Evolutionary conservation across 2,329 filamentous ascomycete genomes (phyloP), one percentile per base, ranked within the genome.

Genomic region (Colletotrichum salicis): DNA sequence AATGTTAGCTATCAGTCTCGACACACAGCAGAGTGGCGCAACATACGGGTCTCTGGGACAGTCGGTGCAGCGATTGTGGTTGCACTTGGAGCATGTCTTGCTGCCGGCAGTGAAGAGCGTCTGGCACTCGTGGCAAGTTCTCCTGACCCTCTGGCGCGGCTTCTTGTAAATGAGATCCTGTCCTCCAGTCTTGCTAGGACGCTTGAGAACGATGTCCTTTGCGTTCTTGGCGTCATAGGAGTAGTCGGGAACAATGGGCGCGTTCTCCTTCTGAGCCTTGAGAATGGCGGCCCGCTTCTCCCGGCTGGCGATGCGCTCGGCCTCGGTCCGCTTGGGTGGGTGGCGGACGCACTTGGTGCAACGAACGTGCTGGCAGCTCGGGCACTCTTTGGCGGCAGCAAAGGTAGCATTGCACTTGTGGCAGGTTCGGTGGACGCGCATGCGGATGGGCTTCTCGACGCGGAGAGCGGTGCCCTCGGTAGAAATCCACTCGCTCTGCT

Each of bases 11-110:
- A 41, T 51, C 6, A 52, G 13, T 5, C 5, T 24, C 24, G 19
- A 24, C 3, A 37, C 7, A 70, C 13, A 31, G 22, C 13, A 31
- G 27, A 12, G 54, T 13, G 22, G 41, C 35, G 12, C 19, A 64
- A 90, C 92, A 80, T 88, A 94, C 87, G 94, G 94, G 77, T 94
- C 91, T 76, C 94, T 87, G 33, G 93, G 94, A 80, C 94, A 97
- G 78, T 92, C 92, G 51, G 90, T 93, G 84, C 94, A 97, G 65
- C 94, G 91, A 63, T 87, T 80, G 80, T 97, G 95, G 33, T 86
- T 83, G 81, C 95, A 97, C 51, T 85, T 86, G 8, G 85, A 81
- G 79, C 95, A 97, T 0, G 78, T 88, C 83, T 91, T 94, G 71
- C 82, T 84, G 37, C 87, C 85, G 6, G 85, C 78, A 1, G 82